These are phyloP conservation scores for Naegleria fowleri DNA, from an alignment of 208 protist species.

Conservation along the genomic window DNA sequence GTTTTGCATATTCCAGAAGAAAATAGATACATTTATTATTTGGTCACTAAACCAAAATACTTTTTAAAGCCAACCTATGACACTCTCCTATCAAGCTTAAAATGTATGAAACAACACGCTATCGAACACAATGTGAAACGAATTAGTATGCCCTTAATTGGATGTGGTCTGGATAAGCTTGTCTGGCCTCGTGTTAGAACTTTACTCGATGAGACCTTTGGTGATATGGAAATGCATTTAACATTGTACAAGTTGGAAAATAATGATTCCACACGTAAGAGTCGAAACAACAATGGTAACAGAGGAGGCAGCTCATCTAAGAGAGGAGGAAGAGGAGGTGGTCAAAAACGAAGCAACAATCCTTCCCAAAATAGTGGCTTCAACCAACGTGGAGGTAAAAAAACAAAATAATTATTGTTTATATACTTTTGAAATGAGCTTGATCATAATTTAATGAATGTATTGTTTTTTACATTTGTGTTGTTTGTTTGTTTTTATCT, in stretches of 20 bases:
- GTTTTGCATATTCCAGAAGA: not conserved
- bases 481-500: no score
- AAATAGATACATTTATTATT: conserved; percentile 23
- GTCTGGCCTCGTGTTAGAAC: conserved; percentile 32
- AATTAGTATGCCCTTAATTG: conserved; percentile 45
- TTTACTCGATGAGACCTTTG: conserved; percentile 9
- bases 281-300: not conserved
- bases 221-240: conserved; percentile 13
- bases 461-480: no score
- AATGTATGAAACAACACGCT: conserved; percentile 38
- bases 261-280: not conserved
- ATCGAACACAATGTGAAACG: conserved; percentile 23
- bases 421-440: no score
- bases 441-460: no score
- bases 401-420: no score
- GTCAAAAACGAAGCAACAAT: not conserved
- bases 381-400: no score
- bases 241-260: conserved; percentile 37
- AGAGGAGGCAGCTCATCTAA: not conserved
- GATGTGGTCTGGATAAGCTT: conserved; percentile 42
- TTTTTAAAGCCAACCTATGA: conserved; percentile 45
- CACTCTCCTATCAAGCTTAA: conserved; percentile 18
- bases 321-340: not conserved
- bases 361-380: no score
- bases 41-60: conserved; percentile 42